These are phyloP conservation scores for Russula foetens DNA, from an alignment of 768 basidiomycete genomes.

Conservation along the genomic window DNA sequence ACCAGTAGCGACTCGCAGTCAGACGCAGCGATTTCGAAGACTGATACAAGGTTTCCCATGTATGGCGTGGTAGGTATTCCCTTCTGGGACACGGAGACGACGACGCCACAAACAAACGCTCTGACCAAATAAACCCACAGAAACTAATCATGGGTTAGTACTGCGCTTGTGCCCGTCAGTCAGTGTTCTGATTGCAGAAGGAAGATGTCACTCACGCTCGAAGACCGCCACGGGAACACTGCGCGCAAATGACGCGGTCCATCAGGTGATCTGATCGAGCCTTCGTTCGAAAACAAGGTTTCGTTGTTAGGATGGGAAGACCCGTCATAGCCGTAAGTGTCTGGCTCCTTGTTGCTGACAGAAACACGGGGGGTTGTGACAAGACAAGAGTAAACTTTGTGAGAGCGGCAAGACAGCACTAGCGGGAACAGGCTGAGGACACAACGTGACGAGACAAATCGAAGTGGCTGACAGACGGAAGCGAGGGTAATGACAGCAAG, in stretches of 20 bases:
- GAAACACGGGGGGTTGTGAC: not conserved
- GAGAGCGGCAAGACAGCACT: not conserved
- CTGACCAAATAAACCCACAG: not conserved
- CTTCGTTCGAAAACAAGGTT: slow-evolving; percentile 11
- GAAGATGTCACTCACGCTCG: not conserved
- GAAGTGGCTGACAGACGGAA: not conserved
- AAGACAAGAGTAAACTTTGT: not conserved
- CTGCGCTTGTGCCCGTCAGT: not conserved
- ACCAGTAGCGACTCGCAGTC: not conserved
- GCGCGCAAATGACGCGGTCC: not conserved
- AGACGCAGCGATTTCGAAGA: not conserved
- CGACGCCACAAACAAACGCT: slow-evolving; percentile 4
- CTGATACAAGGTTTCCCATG: not conserved
- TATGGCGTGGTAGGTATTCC: not conserved
- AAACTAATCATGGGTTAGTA: not conserved
- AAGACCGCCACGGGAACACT: not conserved
- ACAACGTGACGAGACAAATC: not conserved
- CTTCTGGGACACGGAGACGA: not conserved
- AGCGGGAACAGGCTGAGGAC: not conserved
- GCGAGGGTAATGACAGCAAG: not conserved
- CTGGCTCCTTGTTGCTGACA: not conserved
- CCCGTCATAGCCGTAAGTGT: slow-evolving; percentile 1
- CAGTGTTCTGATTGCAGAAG: not conserved
- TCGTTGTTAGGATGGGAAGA: slow-evolving; percentile 9
- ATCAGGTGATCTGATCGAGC: slow-evolving; percentile 6